Base-by-base conservation (phyloP, 768 basidiomycete species). In the Termitomyces titanicus region DNA sequence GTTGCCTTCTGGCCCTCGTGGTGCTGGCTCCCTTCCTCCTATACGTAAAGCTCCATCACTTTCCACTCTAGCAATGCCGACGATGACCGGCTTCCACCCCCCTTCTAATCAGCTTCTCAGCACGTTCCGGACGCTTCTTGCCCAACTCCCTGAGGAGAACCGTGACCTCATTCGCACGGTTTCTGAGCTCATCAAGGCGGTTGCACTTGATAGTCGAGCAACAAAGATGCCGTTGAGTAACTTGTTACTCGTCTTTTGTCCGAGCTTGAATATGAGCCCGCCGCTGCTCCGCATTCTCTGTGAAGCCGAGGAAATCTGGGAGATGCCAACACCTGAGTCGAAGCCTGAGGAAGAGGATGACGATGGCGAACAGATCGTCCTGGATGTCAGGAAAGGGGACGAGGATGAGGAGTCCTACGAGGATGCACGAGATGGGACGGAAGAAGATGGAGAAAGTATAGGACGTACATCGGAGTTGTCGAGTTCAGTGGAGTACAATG, bases 201-300 rank as follows among this genome's bases (percentile, higher is more conserved):
- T 92, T 13, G 84, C 90, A 0, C 76, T 74, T 53, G 78, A 82
- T 58, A 78, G 79, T 63, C 79, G 79, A 59, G 81, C 84, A 63
- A 98, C 93, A 34, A 92, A 92, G 72, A 98, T 98, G 94, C 92
- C 93, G 2, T 70, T 97, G 60, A 88, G 88, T 68, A 97, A 97
- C 64, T 69, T 98, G 61, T 74, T 95, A 46, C 74, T 95, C 33
- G 88, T 96, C 47, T 86, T 98, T 66, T 94, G 90, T 58, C 95
- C 94, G 7, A 92, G 85, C 66, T 69, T 94, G 65, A 84, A 80
- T 64, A 87, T 94, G 83, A 89, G 75, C 54, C 89, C 89, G 15
- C 77, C 85, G 1, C 65, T 93, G 25, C 69, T 94, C 61, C 79
- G 86, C 58, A 79, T 86, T 29, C 68, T 94, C 3, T 89, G 89